These are phyloP conservation scores for Omphalea diandra DNA, from an alignment of 441 rosid genomes.

Conservation along the genomic window DNA sequence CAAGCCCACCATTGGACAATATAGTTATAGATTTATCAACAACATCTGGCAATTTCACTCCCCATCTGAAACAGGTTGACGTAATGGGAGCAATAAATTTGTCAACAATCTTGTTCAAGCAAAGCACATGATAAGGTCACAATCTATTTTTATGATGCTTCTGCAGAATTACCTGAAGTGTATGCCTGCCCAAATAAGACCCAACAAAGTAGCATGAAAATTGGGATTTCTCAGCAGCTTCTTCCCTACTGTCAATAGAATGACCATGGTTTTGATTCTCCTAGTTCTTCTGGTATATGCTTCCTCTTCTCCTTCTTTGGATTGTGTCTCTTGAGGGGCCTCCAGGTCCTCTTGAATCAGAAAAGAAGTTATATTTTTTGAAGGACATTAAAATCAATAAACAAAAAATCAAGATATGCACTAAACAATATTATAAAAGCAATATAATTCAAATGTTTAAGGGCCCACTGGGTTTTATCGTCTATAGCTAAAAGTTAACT, in stretches of 20 bases:
- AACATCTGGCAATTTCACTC: constrained; percentile 61
- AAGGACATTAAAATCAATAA: neutral
- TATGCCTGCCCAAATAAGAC: constrained; percentile 76
- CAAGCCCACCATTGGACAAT: constrained; percentile 84
- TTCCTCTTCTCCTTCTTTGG: constrained; percentile 45
- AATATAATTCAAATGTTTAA: constrained; percentile 6
- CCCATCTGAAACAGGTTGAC: constrained; percentile 47
- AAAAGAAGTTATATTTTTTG: neutral
- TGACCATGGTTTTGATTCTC: constrained; percentile 39
- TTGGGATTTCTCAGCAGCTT: constrained; percentile 80
- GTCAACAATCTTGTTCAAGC: neutral
- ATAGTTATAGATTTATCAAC: constrained; percentile 63
- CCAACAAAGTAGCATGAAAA: constrained; percentile 70
- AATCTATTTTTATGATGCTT: neutral
- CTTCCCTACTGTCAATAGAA: constrained; percentile 62
- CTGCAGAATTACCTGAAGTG: constrained; percentile 54
- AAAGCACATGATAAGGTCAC: neutral
- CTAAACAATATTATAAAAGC: neutral
- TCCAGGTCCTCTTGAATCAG: constrained; percentile 32
- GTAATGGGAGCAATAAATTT: neutral
- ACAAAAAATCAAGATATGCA: neutral
- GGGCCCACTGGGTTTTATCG: constrained; percentile 34
- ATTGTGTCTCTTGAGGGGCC: constrained; percentile 43
- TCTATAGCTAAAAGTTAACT: constrained; percentile 26
- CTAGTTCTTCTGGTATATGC: constrained; percentile 39